Evolutionary conservation across 805 yeast species (phyloP), one percentile per base, ranked within the genome.

Genomic region (Candida insectorum): DNA sequence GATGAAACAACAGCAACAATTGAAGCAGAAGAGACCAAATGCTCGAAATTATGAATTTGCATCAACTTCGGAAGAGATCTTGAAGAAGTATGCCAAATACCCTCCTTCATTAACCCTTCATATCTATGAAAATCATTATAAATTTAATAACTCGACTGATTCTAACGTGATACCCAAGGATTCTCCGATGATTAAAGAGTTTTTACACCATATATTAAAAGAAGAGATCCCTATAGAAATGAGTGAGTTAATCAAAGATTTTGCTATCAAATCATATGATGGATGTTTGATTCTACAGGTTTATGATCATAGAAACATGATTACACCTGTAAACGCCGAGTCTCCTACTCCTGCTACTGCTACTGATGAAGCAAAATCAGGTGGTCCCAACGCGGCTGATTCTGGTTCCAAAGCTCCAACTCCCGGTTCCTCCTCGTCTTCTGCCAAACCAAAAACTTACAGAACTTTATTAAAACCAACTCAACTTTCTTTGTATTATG

Each of bases 141-240:
- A 95, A 40, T 89, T 91, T 63, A 94, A 95, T 42, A 85, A 85
- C 44, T 91, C 84, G 32, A 73, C 71, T 51, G 97, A 89, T 47
- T 87, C 94, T 6, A 74, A 85, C 30, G 54, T 58, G 5, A 83
- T 93, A 25, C 88, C 95, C 5, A 83, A 83, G 51, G 74, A 74
- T 48, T 84, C 85, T 40, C 82, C 86, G 11, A 74, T 85, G 52
- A 75, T 86, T 31, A 83, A 81, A 53, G 85, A 81, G 42, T 93
- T 93, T 48, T 62, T 91, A 40, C 79, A 81, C 43, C 84, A 79
- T 50, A 83, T 91, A 8, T 81, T 88, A 11, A 67, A 75, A 35
- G 95, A 91, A 32, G 81, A 80, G 48, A 85, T 91, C 10, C 96
- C 97, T 1, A 84, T 86, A 25, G 86, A 94, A 10, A 78, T 91